These are phyloP conservation scores for Thalassiosira hispida DNA, from an alignment of 352 stramenopile genomes.

Conservation along the genomic window DNA sequence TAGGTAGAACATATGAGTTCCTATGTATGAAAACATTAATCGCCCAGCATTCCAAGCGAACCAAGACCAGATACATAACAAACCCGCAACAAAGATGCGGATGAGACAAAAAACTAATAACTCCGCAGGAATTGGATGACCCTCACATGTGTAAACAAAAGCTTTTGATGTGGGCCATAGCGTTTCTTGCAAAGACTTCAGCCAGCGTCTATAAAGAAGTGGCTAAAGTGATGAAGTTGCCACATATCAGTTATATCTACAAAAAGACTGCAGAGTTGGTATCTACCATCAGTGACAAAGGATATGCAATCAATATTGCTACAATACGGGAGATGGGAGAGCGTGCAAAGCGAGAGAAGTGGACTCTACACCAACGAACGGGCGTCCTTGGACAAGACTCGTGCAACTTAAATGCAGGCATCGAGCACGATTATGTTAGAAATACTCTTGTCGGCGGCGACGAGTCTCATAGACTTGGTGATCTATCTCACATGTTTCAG, in stretches of 20 bases:
- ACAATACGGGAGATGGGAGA: conserved; percentile 11
- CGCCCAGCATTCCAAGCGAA: no score
- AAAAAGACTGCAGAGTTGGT: conserved; percentile 3
- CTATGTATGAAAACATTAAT: no score
- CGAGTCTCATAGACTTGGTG: conserved; percentile 11
- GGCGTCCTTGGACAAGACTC: conserved; percentile 14
- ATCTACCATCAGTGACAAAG: background rate
- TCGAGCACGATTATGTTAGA: conserved; percentile 6
- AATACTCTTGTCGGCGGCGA: conserved; percentile 16
- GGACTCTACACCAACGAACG: background rate
- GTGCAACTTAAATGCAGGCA: conserved; percentile 10
- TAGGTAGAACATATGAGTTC: no score
- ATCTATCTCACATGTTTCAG: conserved; percentile 8
- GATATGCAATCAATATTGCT: conserved; percentile 11
- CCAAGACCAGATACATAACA: no score
- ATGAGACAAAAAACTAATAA: no score
- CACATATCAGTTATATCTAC: conserved; percentile 15
- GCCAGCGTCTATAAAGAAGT: conserved; percentile 17
- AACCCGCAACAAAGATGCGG: no score
- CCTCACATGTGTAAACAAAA: no score
- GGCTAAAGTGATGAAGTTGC: conserved; percentile 24
- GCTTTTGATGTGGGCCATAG: conserved; percentile 27
- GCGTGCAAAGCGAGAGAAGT: background rate
- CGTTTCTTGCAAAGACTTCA: conserved; percentile 16
- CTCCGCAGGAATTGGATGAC: no score